Percentiles rank a stretch among this genome's conserved stretches.
Evolutionary conservation across 768 basidiomycete genomes (phyloP).

Genomic region (Sarcodon sp.): DNA sequence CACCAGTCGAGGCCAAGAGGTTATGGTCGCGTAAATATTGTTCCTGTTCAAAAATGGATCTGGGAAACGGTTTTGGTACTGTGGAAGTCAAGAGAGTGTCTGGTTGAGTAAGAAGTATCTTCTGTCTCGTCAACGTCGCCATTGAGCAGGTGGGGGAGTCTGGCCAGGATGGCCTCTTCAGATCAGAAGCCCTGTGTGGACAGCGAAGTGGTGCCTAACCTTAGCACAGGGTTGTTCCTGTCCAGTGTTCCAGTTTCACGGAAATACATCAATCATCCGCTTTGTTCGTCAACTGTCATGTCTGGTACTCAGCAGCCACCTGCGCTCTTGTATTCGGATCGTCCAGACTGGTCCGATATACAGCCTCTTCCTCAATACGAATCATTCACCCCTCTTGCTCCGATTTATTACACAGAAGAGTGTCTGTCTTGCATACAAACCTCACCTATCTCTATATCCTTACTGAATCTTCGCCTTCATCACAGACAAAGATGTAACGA

Average conservation of each 20-base stretch:
- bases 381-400: constrained; percentile 63
- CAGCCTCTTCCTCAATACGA: constrained; percentile 75
- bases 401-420: constrained; percentile 83
- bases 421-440: constrained; percentile 27
- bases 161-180: too few relatives aligned
- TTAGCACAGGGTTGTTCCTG: too few relatives aligned
- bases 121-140: too few relatives aligned
- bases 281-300: too few relatives aligned
- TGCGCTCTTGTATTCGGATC: constrained; percentile 37
- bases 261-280: too few relatives aligned
- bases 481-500: constrained; percentile 84
- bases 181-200: too few relatives aligned
- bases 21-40: constrained; percentile 5
- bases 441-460: constrained; percentile 2
- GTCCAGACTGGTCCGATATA: constrained; percentile 73
- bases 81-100: too few relatives aligned
- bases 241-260: too few relatives aligned
- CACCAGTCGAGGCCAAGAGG: background rate
- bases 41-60: background rate
- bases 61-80: constrained; percentile 8
- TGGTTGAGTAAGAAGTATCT: too few relatives aligned
- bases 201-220: too few relatives aligned
- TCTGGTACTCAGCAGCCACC: too few relatives aligned
- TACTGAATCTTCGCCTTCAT: constrained; percentile 1
- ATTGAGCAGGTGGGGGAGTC: too few relatives aligned